A percentile compares a stretch with the other conserved stretches of the same genome.
These are phyloP conservation scores for Termitomyces sp. DNA, from an alignment of 768 basidiomycete species.

Conservation along the genomic window DNA sequence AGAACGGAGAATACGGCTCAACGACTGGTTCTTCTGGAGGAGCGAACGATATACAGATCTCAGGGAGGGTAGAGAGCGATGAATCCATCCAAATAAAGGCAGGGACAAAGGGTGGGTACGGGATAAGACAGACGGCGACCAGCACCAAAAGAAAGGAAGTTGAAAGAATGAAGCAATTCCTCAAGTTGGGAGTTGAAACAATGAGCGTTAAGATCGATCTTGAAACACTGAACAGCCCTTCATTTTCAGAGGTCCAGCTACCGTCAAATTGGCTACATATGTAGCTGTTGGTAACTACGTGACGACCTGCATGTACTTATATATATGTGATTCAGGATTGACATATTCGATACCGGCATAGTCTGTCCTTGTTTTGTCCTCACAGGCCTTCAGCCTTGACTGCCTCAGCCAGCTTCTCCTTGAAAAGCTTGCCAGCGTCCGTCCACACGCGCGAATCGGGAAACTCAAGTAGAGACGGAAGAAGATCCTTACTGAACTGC, in stretches of 20 bases:
- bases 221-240: neutral
- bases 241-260: neutral
- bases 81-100: constrained; percentile 31
- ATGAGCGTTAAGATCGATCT: too few species aligned
- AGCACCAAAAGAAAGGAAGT: constrained; percentile 33
- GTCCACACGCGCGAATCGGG: constrained; percentile 80
- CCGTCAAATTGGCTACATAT: constrained; percentile 6
- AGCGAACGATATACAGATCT: constrained; percentile 66
- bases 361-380: neutral
- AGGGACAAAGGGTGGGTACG: constrained; percentile 13
- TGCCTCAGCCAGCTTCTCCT: constrained; percentile 44
- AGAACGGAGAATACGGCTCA: constrained; percentile 64
- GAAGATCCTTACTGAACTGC: constrained; percentile 85
- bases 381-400: constrained; percentile 29
- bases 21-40: constrained; percentile 43
- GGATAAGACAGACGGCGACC: constrained; percentile 38
- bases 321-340: too few species aligned
- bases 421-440: constrained; percentile 81
- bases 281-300: constrained; percentile 7
- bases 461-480: constrained; percentile 81
- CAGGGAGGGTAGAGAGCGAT: constrained; percentile 45
- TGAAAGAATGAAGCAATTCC: constrained; percentile 8
- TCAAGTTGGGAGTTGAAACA: constrained; percentile 6
- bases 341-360: neutral
- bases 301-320: too few species aligned